Conservation (phyloP, 345 rosid genomes). For the Turritis glabra region DNA sequence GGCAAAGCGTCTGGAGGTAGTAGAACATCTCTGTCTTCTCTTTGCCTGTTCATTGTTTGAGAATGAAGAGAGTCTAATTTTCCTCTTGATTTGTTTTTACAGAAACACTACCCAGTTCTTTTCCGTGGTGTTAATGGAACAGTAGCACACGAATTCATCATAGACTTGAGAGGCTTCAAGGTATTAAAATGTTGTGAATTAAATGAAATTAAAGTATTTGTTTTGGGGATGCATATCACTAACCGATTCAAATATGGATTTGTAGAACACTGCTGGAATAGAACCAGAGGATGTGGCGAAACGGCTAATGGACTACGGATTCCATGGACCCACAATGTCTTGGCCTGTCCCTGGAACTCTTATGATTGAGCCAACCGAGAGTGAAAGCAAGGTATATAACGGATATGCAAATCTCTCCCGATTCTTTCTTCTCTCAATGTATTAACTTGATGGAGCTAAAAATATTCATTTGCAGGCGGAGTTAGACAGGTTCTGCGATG, state of each 20-base stretch:
- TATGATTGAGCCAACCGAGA: conserved; percentile 99
- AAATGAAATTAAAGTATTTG: neutral
- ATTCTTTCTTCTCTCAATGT: neutral
- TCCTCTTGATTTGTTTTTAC: conserved; percentile 28
- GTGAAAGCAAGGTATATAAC: conserved; percentile 92
- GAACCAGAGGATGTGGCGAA: conserved; percentile 99
- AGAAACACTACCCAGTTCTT: conserved; percentile 82
- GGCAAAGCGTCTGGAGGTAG: conserved; percentile 98
- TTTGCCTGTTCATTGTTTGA: neutral
- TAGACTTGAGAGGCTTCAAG: conserved; percentile 93
- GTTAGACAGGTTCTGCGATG: conserved; percentile 92
- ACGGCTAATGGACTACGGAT: conserved; percentile 94
- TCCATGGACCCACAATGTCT: conserved; percentile 98
- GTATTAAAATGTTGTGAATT: conserved; percentile 41
- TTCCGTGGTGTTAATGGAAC: conserved; percentile 98
- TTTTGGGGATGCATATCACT: neutral
- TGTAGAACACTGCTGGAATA: conserved; percentile 82
- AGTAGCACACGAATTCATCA: conserved; percentile 91
- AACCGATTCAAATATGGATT: conserved; percentile 1
- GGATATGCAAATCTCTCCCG: neutral
- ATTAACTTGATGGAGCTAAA: conserved; percentile 9
- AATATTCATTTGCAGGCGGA: conserved; percentile 71
- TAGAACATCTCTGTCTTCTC: neutral
- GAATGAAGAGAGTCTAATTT: neutral
- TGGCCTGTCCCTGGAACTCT: conserved; percentile 99